Evolutionary conservation across 495 filamentous ascomycete species (phyloP), one percentile per base, ranked within the genome.

Genomic region (Apodospora peruviana): DNA sequence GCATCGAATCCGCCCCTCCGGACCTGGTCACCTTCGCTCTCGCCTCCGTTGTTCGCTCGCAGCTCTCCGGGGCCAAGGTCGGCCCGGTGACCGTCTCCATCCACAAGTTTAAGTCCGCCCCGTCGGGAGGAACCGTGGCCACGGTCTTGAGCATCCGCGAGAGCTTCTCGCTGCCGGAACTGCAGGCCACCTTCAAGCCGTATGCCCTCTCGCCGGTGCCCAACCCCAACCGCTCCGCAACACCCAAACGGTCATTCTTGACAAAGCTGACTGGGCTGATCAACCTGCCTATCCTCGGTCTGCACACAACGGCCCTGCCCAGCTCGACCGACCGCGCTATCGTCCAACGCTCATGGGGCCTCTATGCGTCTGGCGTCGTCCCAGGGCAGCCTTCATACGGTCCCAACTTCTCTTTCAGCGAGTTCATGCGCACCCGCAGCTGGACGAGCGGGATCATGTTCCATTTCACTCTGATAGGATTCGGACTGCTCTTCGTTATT

Each of bases 1-100:
- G 87, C 12, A 68, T 96, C 40, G 93, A 98, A 60, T 91, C 87
- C 32, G 88, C 84, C 1, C 88, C 88, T 0, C 75, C 90, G 0
- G 93, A 98, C 66, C 71, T 96, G 18, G 63, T 90, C 29, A 74
- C 88, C 25, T 95, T 79, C 72, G 68, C 79, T 2, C 70, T 95
- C 9, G 82, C 85, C 27, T 76, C 77, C 20, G 64, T 76, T 38
- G 75, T 93, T 43, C 81, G 82, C 9, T 73, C 83, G 36, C 72
- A 79, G 23, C 61, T 86, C 20, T 17, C 12, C 34, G 23, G 14
- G 1, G 70, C 72, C 10, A 70, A 74, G 7, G 84, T 81, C 1
- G 62, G 60, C 21, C 79, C 85, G 41, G 78, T 88, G 11, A 72
- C 80, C 38, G 60, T 83, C 16, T 77, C 77, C 4, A 64, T 90